Evolutionary conservation across 2,329 filamentous ascomycete species (phyloP).

Genomic region (Fusarium heterosporum): DNA sequence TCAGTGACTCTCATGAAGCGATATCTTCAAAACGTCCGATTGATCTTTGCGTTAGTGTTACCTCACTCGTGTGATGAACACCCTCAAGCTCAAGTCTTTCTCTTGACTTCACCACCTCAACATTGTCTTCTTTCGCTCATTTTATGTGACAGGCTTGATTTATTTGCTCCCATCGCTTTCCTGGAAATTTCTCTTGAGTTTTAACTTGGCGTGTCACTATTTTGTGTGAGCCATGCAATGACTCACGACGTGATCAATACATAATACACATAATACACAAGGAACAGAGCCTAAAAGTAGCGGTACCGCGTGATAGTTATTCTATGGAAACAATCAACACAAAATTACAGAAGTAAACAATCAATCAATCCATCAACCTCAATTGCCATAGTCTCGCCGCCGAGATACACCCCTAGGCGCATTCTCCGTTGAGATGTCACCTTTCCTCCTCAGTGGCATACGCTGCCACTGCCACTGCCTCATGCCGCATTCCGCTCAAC

Average conservation of each 20-base stretch:
- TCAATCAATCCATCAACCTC: neutral
- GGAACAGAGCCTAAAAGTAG: conserved; percentile 11
- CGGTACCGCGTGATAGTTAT: conserved; percentile 28
- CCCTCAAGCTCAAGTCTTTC: conserved; percentile 8
- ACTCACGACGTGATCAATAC: conserved; percentile 26
- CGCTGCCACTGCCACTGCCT: neutral
- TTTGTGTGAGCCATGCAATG: conserved; percentile 14
- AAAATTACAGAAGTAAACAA: neutral
- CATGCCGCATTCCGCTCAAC: neutral
- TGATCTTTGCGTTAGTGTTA: conserved; percentile 31
- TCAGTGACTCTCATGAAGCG: neutral
- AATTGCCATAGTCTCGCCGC: neutral
- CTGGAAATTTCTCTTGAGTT: conserved; percentile 5
- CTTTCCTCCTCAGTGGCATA: neutral
- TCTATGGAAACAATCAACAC: neutral
- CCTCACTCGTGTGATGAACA: conserved; percentile 25
- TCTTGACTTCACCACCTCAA: neutral
- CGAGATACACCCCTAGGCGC: neutral
- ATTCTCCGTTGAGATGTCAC: neutral
- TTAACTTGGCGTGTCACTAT: conserved; percentile 6
- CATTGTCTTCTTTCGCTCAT: neutral
- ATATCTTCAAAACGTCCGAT: conserved; percentile 5
- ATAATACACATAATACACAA: conserved; percentile 10
- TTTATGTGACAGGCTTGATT: neutral
- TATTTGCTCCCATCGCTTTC: conserved; percentile 8